phyloP scores from a whole-genome alignment of 192 early-diverging fungal genomes.

The Gonapodya prolifera region DNA sequence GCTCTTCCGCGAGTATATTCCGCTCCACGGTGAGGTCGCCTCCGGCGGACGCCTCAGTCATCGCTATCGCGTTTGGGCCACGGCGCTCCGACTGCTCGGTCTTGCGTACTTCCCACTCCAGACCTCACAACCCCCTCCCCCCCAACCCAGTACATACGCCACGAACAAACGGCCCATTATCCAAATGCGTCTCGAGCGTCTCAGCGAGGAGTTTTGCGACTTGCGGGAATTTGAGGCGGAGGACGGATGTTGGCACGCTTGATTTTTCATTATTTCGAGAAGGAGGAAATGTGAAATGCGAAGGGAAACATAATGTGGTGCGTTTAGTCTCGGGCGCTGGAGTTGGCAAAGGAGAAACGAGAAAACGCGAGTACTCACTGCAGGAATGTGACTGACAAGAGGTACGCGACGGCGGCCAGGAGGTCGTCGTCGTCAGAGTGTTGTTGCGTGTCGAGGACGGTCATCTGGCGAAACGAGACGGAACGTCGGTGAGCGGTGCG shows the following conservation, averaged over 20 bases:
- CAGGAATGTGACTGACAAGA: not conserved
- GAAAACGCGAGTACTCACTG: not conserved
- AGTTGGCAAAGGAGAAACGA: not conserved
- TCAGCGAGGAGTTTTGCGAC: constrained; percentile 50
- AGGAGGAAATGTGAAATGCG: not conserved
- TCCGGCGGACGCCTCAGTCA: not conserved
- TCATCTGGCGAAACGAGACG: no score
- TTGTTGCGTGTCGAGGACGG: not conserved
- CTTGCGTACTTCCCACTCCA: no score
- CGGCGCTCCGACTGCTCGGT: no score
- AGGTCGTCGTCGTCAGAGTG: not conserved
- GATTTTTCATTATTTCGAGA: not conserved
- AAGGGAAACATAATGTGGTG: not conserved
- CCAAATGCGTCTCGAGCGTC: constrained; percentile 45
- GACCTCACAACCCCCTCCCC: no score
- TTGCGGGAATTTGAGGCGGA: constrained; percentile 48
- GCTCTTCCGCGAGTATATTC: no score
- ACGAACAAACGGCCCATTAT: constrained; percentile 66
- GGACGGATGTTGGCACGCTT: constrained; percentile 35
- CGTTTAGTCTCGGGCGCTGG: not conserved
- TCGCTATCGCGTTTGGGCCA: no score
- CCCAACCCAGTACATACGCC: constrained; percentile 42
- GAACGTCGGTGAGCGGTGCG: no score
- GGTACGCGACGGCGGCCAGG: not conserved
- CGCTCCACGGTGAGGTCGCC: constrained; percentile 10